Conservation (phyloP, 805 yeast genomes). For the Metschnikowia rubicola region DNA sequence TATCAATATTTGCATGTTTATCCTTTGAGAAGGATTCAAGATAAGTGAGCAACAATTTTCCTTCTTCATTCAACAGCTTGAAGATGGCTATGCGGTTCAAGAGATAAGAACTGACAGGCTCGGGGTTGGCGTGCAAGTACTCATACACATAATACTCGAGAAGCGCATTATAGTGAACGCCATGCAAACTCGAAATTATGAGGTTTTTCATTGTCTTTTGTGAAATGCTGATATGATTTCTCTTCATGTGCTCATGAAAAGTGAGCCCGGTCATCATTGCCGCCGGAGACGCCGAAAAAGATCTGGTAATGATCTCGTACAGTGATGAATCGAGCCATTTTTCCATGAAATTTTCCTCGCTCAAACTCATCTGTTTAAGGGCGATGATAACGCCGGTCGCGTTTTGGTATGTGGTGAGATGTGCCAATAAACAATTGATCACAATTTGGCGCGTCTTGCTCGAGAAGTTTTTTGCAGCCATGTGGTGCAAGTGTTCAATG, state of each 20-base stretch:
- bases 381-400: constrained; percentile 25
- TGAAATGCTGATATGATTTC: constrained; percentile 5
- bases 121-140: constrained; percentile 4
- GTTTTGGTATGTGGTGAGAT: constrained; percentile 33
- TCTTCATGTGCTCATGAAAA: constrained; percentile 22
- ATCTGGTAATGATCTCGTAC: constrained; percentile 26
- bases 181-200: constrained; percentile 16
- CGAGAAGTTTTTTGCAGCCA: constrained; percentile 4
- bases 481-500: constrained; percentile 23
- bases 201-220: constrained; percentile 21
- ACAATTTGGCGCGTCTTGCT: constrained; percentile 21
- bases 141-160: constrained; percentile 10
- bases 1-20: background rate
- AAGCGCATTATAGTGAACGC: constrained; percentile 6
- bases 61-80: constrained; percentile 4
- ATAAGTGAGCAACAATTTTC: constrained; percentile 1
- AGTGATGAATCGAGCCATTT: constrained; percentile 32
- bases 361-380: constrained; percentile 7
- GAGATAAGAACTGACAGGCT: constrained; percentile 1
- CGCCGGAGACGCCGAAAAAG: constrained; percentile 28
- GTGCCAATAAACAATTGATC: constrained; percentile 36
- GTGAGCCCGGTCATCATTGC: constrained; percentile 25
- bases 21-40: constrained; percentile 1
- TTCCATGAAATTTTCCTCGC: constrained; percentile 14
- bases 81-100: constrained; percentile 3